Percentiles rank a stretch among this genome's conserved stretches.
phyloP scores from a whole-genome alignment of 2,329 filamentous ascomycete species.

The Xylariales sp. region DNA sequence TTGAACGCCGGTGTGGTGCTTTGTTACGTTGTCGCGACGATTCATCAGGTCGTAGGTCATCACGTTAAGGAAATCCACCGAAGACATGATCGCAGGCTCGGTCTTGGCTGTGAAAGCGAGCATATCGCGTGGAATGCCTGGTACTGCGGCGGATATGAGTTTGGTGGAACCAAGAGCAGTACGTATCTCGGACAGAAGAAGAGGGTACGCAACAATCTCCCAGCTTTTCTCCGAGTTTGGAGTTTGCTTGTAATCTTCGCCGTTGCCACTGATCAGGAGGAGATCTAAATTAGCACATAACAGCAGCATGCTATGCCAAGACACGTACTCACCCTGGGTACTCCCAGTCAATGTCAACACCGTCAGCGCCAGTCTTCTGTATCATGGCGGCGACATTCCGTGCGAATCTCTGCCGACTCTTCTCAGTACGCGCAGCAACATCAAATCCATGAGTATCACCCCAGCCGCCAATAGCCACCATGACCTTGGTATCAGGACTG shows the following conservation, averaged over 20 bases:
- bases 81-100: slow-evolving; percentile 52
- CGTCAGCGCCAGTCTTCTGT: slow-evolving; percentile 52
- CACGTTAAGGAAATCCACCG: slow-evolving; percentile 63
- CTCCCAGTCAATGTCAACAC: slow-evolving; percentile 66
- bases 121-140: slow-evolving; percentile 60
- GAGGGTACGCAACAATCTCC: slow-evolving; percentile 59
- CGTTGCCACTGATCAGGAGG: slow-evolving; percentile 54
- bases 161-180: slow-evolving; percentile 51
- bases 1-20: slow-evolving; percentile 55
- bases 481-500: slow-evolving; percentile 48
- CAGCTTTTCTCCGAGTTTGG: slow-evolving; percentile 54
- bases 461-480: slow-evolving; percentile 64
- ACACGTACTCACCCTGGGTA: slow-evolving; percentile 27
- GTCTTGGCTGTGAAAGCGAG: slow-evolving; percentile 58
- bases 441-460: slow-evolving; percentile 56
- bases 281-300: neutral
- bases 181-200: slow-evolving; percentile 55
- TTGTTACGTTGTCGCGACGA: slow-evolving; percentile 57
- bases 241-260: slow-evolving; percentile 60
- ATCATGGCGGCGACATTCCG: slow-evolving; percentile 53
- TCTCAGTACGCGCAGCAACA: slow-evolving; percentile 40
- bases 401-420: slow-evolving; percentile 47
- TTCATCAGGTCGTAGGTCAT: slow-evolving; percentile 74
- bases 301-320: neutral
- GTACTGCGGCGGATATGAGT: slow-evolving; percentile 63